These are phyloP conservation scores for Hanseniaspora clermontiae DNA, from an alignment of 805 yeast genomes.

Conservation along the genomic window DNA sequence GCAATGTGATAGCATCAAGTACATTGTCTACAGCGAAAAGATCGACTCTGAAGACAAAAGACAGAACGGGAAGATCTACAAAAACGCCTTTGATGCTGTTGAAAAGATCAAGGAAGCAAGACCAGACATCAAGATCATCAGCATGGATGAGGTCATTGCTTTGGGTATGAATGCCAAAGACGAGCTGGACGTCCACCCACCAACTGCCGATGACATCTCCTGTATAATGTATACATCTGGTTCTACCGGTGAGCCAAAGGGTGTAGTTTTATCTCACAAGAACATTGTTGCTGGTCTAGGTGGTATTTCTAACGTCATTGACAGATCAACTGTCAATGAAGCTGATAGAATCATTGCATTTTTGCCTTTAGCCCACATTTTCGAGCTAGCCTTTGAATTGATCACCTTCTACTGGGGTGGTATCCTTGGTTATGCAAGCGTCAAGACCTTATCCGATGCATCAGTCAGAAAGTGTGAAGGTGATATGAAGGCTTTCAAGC, in stretches of 20 bases:
- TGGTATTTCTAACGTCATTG: constrained; percentile 60
- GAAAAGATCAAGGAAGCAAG: constrained; percentile 50
- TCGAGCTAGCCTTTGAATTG: constrained; percentile 82
- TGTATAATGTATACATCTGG: constrained; percentile 66
- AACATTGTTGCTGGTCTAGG: constrained; percentile 74
- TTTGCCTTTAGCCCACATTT: constrained; percentile 91
- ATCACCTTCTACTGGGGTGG: constrained; percentile 80
- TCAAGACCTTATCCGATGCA: constrained; percentile 74
- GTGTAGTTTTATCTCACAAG: constrained; percentile 52
- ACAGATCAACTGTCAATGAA: constrained; percentile 36
- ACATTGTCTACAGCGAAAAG: constrained; percentile 56
- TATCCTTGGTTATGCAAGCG: constrained; percentile 76
- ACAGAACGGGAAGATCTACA: constrained; percentile 45
- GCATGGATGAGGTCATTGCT: constrained; percentile 51
- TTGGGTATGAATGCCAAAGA: constrained; percentile 47
- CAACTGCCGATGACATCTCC: constrained; percentile 39
- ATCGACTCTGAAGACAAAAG: constrained; percentile 53
- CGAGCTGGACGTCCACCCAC: constrained; percentile 31
- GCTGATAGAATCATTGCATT: constrained; percentile 72
- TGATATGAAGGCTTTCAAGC: constrained; percentile 75
- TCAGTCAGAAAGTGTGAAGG: constrained; percentile 78
- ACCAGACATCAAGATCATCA: constrained; percentile 60
- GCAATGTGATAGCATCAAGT: constrained; percentile 47
- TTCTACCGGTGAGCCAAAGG: constrained; percentile 72
- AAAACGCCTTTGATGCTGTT: constrained; percentile 44